A percentile compares a stretch with the other conserved stretches of the same genome.
Conservation (phyloP, 2,329 filamentous ascomycete species). For the Alternaria alternata region DNA sequence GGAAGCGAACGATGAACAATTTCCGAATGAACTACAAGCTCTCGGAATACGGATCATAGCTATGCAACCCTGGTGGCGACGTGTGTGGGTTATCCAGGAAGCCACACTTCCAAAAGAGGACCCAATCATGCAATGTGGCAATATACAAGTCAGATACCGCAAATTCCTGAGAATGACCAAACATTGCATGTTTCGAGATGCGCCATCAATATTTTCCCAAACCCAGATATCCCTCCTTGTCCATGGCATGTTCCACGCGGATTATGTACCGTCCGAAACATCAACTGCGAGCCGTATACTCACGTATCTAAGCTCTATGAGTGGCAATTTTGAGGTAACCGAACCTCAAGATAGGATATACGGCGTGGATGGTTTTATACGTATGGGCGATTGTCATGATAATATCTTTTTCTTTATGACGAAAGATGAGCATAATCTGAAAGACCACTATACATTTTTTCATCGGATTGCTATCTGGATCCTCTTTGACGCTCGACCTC, state of each 20-base stretch:
- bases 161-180: background rate
- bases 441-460: no score
- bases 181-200: background rate
- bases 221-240: background rate
- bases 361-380: no score
- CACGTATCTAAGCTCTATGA: background rate
- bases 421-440: no score
- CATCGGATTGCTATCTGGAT: background rate
- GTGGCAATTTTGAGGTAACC: background rate
- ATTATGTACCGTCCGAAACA: background rate
- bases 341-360: no score
- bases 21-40: background rate
- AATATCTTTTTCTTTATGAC: no score
- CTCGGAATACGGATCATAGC: background rate
- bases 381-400: no score
- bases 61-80: background rate
- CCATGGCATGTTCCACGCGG: background rate
- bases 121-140: background rate
- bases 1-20: no score
- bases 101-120: background rate
- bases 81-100: background rate
- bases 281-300: background rate
- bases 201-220: background rate
- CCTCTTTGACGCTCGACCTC: background rate
- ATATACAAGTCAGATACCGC: background rate